Percentiles rank a stretch among this genome's conserved stretches.
Evolutionary conservation across 176 grass and related monocot genomes (phyloP).

Genomic region (maize (Zea mays)): Zm-B73-REFERENCE-NAM-5.0 NC_050103.1:23255001-23255500

Average conservation of each 20-base stretch:
- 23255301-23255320: constrained; percentile 58
- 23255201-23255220: neutral
- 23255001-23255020: constrained; percentile 55
- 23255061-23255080: constrained; percentile 59
- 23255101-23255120: constrained; percentile 93
- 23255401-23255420: neutral
- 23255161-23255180: constrained; percentile 23
- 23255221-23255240: constrained; percentile 45
- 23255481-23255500: constrained; percentile 82
- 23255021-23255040: constrained; percentile 65
- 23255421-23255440: neutral
- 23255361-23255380: constrained; percentile 14
- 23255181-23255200: constrained; percentile 1
- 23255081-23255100: constrained; percentile 81
- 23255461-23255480: constrained; percentile 79
- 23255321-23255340: constrained; percentile 75
- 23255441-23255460: constrained; percentile 38
- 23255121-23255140: constrained; percentile 69
- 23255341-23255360: constrained; percentile 90
- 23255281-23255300: constrained; percentile 74
- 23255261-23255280: constrained; percentile 79
- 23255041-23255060: constrained; percentile 82
- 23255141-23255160: neutral
- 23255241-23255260: constrained; percentile 89
- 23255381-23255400: constrained; percentile 29